Conservation (phyloP, 768 basidiomycete genomes). For the Phaeotremella skinneri region DNA sequence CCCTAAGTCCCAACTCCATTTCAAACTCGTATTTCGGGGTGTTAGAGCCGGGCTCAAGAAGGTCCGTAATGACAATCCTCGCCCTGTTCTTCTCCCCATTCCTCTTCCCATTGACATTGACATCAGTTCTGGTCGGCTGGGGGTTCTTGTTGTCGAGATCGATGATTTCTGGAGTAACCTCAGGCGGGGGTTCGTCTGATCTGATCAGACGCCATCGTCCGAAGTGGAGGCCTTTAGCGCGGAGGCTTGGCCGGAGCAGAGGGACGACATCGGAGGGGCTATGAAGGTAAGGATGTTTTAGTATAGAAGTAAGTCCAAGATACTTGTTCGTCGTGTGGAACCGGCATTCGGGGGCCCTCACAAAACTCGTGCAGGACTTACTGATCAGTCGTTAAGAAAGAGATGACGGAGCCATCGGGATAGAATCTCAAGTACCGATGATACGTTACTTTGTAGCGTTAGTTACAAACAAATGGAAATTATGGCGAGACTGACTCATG, state of each 20-base stretch:
- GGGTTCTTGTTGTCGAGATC: background rate
- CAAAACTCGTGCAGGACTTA: slow-evolving; percentile 17
- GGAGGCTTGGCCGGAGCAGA: slow-evolving; percentile 68
- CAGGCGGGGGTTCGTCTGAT: slow-evolving; percentile 21
- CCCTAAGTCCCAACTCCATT: slow-evolving; percentile 48
- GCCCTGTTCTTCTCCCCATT: slow-evolving; percentile 9
- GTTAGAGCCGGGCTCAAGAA: slow-evolving; percentile 43
- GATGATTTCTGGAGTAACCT: background rate
- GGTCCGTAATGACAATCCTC: slow-evolving; percentile 36
- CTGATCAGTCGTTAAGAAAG: slow-evolving; percentile 73
- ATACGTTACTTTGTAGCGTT: slow-evolving; percentile 62
- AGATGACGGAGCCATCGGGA: slow-evolving; percentile 79
- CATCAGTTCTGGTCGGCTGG: background rate
- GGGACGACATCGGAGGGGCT: slow-evolving; percentile 63
- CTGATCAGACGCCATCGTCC: slow-evolving; percentile 42
- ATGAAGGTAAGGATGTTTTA: background rate
- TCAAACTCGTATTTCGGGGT: slow-evolving; percentile 50
- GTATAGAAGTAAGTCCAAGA: background rate
- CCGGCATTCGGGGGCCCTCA: too few relatives aligned
- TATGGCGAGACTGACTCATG: slow-evolving; percentile 53
- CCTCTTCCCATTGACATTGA: slow-evolving; percentile 6
- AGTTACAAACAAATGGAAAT: background rate
- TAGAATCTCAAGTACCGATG: slow-evolving; percentile 93
- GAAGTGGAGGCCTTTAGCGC: slow-evolving; percentile 57
- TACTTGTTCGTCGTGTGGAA: too few relatives aligned